A percentile compares a stretch with the other conserved stretches of the same genome.
Evolutionary conservation across 2,329 filamentous ascomycete species (phyloP).

Genomic region (Apiospora hydei): DNA sequence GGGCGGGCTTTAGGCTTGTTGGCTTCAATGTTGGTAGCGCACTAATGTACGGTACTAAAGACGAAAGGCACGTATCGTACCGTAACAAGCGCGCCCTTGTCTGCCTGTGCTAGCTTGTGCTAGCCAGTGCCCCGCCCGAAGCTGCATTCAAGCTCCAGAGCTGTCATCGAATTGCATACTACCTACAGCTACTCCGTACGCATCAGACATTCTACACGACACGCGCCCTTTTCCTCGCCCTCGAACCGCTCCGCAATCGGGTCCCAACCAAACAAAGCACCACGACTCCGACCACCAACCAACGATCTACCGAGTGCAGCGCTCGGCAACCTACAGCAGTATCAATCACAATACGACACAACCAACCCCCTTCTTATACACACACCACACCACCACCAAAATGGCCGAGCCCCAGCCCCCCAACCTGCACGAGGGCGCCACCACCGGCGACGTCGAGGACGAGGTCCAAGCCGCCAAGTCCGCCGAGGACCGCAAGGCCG

Average conservation of each 20-base stretch:
- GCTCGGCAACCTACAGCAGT: no score
- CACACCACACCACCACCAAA: slow-evolving; percentile 28
- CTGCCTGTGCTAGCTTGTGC: no score
- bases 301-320: not conserved
- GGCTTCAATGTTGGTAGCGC: no score
- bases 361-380: not conserved
- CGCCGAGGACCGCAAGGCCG: slow-evolving; percentile 80
- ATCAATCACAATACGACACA: not conserved
- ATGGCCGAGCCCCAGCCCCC: slow-evolving; percentile 71
- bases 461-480: slow-evolving; percentile 64
- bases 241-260: no score
- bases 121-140: not conserved
- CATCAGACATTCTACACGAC: no score
- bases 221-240: no score
- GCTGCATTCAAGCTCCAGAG: slow-evolving; percentile 2
- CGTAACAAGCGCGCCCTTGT: not conserved
- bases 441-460: slow-evolving; percentile 65
- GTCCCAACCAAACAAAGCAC: no score
- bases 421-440: slow-evolving; percentile 65
- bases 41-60: no score
- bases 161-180: not conserved
- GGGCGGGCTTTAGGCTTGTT: no score
- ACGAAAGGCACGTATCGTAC: no score
- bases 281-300: no score
- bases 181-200: no score